These are phyloP conservation scores for Diaporthe eres DNA, from an alignment of 2,329 filamentous ascomycete genomes.

Conservation along the genomic window DNA sequence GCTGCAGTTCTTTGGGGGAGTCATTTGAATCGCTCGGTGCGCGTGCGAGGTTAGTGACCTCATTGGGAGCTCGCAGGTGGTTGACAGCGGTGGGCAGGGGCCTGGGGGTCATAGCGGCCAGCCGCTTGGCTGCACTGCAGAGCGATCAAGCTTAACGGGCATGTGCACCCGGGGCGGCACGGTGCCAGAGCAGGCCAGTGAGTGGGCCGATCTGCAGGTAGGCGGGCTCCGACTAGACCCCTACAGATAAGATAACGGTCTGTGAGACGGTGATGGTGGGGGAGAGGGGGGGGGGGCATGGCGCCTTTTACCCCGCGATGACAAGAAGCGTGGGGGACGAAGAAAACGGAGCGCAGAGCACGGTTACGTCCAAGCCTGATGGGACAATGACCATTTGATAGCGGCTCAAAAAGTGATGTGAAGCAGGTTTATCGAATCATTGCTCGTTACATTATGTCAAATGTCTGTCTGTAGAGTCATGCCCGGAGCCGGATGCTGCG, in stretches of 20 bases:
- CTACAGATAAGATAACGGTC: slow-evolving; percentile 34
- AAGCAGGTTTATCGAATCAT: slow-evolving; percentile 22
- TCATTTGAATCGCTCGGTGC: slow-evolving; percentile 2
- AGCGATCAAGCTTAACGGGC: slow-evolving; percentile 20
- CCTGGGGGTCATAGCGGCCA: slow-evolving; percentile 1
- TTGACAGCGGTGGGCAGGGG: slow-evolving; percentile 21
- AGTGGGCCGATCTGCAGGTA: slow-evolving; percentile 8
- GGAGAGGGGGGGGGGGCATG: slow-evolving; percentile 13
- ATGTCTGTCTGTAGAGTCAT: slow-evolving; percentile 12
- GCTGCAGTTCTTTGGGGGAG: slow-evolving; percentile 10
- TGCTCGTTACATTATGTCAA: slow-evolving; percentile 28
- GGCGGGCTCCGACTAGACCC: slow-evolving; percentile 19
- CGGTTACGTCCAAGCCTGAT: background rate
- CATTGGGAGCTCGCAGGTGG: slow-evolving; percentile 23
- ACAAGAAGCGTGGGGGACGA: slow-evolving; percentile 17
- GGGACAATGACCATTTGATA: background rate
- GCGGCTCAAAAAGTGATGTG: background rate
- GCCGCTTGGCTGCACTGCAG: background rate
- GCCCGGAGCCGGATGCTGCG: background rate
- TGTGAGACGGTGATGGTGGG: background rate
- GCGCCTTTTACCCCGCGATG: slow-evolving; percentile 39
- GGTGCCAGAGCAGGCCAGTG: background rate
- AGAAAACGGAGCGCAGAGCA: background rate
- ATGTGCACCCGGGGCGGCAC: background rate
- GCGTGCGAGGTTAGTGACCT: slow-evolving; percentile 26